Conservation (phyloP, 192 early-diverging fungal genomes). For the Spizellomyces punctatus region DNA sequence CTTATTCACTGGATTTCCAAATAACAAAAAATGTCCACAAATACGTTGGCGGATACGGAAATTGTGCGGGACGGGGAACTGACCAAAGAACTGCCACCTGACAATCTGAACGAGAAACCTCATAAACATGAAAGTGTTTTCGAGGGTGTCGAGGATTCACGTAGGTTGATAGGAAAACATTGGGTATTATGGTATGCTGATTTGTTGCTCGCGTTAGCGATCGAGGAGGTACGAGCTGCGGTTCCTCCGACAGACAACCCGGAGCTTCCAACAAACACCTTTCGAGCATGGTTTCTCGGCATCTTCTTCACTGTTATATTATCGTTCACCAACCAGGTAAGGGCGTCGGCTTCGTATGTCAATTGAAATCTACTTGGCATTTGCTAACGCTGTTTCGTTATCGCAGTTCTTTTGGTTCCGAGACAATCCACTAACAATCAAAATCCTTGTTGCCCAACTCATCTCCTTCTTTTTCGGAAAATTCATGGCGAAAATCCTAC, state of each 20-base stretch:
- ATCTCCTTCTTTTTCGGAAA: background rate
- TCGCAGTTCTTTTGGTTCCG: conserved; percentile 7
- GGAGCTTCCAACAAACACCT: background rate
- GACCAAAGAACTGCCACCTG: too few species aligned
- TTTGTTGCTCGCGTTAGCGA: background rate
- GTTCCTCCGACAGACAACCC: background rate
- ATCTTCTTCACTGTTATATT: background rate
- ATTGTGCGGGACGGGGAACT: too few species aligned
- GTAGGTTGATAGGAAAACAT: background rate
- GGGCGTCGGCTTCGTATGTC: background rate
- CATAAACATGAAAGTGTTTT: background rate
- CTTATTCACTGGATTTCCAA: too few species aligned
- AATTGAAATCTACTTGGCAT: background rate
- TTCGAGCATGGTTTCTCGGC: background rate
- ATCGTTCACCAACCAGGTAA: background rate
- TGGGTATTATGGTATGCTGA: too few species aligned
- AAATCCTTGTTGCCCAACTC: background rate
- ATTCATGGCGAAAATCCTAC: background rate
- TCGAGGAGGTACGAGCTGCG: background rate
- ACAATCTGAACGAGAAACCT: too few species aligned
- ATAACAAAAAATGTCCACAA: too few species aligned
- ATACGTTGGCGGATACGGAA: too few species aligned
- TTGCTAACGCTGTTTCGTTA: background rate
- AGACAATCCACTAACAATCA: conserved; percentile 9
- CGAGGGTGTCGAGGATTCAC: background rate